Percentiles rank a stretch among this genome's conserved stretches.
phyloP scores from a whole-genome alignment of 768 basidiomycete species.

The Naganishia antarctica region DNA sequence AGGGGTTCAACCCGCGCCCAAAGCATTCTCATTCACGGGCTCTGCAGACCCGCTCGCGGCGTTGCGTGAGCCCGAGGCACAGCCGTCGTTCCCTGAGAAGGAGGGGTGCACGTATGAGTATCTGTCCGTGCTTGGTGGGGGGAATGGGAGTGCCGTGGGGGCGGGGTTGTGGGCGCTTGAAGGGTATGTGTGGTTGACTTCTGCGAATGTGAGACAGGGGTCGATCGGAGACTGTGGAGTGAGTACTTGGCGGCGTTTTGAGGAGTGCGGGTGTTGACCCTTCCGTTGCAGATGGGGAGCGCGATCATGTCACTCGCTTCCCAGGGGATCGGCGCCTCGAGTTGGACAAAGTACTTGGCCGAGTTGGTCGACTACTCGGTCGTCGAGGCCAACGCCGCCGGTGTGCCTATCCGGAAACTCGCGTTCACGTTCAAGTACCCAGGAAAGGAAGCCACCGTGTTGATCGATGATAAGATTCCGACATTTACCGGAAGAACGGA shows the following conservation, averaged over 20 bases:
- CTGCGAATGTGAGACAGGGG: conserved; percentile 3
- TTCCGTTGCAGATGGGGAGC: neutral
- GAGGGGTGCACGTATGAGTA: neutral
- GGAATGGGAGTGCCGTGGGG: neutral
- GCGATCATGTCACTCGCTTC: conserved; percentile 11
- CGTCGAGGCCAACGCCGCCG: neutral
- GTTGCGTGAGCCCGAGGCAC: neutral
- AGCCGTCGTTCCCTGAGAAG: conserved; percentile 1
- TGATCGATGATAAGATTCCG: conserved; percentile 18
- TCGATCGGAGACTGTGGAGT: conserved; percentile 12
- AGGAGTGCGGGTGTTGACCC: neutral
- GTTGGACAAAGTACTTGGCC: conserved; percentile 9
- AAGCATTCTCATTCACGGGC: neutral
- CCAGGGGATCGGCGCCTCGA: neutral
- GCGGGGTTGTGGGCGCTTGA: conserved; percentile 17
- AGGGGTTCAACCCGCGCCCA: neutral
- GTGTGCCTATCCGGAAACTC: neutral
- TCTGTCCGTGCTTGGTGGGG: neutral
- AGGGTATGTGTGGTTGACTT: conserved; percentile 12
- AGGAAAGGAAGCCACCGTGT: conserved; percentile 2
- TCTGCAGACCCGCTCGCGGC: neutral
- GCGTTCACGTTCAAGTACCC: conserved; percentile 15
- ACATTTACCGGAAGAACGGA: neutral
- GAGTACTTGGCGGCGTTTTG: neutral
- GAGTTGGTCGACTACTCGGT: neutral